Percentiles rank a stretch among this genome's conserved stretches.
Conservation (phyloP, 2,329 filamentous ascomycete genomes). For the Colletotrichum sp. region DNA sequence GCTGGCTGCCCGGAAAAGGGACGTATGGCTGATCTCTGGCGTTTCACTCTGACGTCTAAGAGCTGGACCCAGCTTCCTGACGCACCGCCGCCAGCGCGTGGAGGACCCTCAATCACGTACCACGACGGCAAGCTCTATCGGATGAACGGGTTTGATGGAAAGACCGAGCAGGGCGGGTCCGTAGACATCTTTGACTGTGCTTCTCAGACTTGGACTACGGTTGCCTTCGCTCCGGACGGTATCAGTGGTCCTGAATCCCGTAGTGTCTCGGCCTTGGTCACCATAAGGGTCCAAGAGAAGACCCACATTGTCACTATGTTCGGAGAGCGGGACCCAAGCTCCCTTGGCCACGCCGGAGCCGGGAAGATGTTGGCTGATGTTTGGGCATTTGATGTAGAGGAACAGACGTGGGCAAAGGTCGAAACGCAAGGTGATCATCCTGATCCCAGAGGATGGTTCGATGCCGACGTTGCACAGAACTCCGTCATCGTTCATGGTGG, state of each 20-base stretch:
- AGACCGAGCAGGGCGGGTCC: conserved; percentile 59
- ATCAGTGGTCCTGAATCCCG: conserved; percentile 31
- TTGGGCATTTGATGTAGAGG: conserved; percentile 43
- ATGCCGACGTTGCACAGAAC: conserved; percentile 32
- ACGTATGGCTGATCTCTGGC: conserved; percentile 65
- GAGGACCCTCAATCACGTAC: conserved; percentile 55
- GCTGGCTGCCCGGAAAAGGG: conserved; percentile 64
- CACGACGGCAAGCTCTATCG: conserved; percentile 51
- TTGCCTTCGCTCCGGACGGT: conserved; percentile 29
- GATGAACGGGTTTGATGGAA: conserved; percentile 70
- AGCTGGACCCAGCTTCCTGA: conserved; percentile 56
- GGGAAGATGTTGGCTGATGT: conserved; percentile 44
- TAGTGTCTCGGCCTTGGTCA: conserved; percentile 33
- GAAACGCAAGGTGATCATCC: conserved; percentile 27
- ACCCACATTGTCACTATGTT: conserved; percentile 40
- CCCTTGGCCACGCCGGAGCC: conserved; percentile 42
- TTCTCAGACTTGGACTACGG: conserved; percentile 28
- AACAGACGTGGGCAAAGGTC: conserved; percentile 31
- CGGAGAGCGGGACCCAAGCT: conserved; percentile 41
- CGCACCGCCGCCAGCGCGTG: conserved; percentile 58
- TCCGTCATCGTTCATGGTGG: conserved; percentile 42
- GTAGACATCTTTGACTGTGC: conserved; percentile 51
- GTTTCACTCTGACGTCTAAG: conserved; percentile 51
- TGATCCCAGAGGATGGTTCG: conserved; percentile 43
- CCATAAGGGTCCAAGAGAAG: conserved; percentile 23